A percentile compares a stretch with the other conserved stretches of the same genome.
phyloP scores from a whole-genome alignment of 192 early-diverging fungal genomes.

The Rhizophagus prolifer region DNA sequence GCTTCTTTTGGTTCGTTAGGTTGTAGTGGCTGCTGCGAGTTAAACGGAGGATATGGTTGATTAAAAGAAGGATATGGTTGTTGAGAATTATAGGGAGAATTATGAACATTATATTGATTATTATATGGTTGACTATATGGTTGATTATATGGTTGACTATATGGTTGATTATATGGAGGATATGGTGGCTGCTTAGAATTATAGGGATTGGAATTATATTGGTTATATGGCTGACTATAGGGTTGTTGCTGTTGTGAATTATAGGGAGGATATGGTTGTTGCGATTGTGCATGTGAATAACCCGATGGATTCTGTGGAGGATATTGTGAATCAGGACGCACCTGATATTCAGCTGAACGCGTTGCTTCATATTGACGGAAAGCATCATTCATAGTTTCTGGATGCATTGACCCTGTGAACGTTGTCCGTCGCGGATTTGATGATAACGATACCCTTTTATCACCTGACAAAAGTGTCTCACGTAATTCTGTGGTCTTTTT shows the following conservation, averaged over 20 bases:
- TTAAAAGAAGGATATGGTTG: background rate
- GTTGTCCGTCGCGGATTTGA: background rate
- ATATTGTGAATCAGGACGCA: background rate
- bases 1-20: background rate
- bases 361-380: background rate
- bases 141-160: background rate
- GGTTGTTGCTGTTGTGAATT: background rate
- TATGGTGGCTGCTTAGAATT: background rate
- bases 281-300: background rate
- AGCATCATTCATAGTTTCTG: slow-evolving; percentile 16
- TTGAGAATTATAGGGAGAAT: background rate
- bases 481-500: background rate
- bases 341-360: background rate
- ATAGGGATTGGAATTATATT: background rate
- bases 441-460: background rate
- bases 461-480: slow-evolving; percentile 1
- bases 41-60: background rate
- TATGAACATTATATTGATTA: no score
- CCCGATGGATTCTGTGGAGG: background rate
- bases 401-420: slow-evolving; percentile 1
- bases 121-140: background rate
- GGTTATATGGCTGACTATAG: background rate
- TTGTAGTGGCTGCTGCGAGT: background rate
- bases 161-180: background rate
- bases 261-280: background rate